Evolutionary conservation across 768 basidiomycete genomes (phyloP), one percentile per base, ranked within the genome.

Genomic region (Rhizopogon salebrosus): DNA sequence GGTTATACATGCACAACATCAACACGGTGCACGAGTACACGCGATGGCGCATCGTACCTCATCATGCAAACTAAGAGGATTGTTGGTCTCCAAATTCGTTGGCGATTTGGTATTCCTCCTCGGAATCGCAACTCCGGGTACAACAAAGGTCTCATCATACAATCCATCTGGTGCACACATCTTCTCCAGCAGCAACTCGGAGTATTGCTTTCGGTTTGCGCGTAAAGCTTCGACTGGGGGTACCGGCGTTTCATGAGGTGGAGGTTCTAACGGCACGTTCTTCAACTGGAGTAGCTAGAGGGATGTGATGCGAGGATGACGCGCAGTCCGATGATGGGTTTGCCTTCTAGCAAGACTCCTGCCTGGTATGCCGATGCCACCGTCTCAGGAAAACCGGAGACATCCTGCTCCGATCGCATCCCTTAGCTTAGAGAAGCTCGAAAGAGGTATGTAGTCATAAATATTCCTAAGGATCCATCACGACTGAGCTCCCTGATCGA

Each of bases 301-400:
- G 59, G 46, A 43, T 35, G 41, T 41, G 58, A 63, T 54, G 55
- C 64, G 48, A 69, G 57, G 40, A 10, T 61, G 41, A 64, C 37
- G 53, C 56, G 53, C 53, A 50, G 49, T 51, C 45, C 9, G 48
- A 55, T 52, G 43, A 54, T 55, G 6, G 16, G n/a, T 40, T 68
- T 41, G 54, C 90, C 85, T 92, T 93, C 91, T 91, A 93, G 82
- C 83, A 52, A 93, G 68, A 67, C 90, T 91, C 61, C 91, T 75
- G n/a, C 91, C 91, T 52, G 80, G 68, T 7, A 87, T 72, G 43
- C 78, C 82, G 31, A 74, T 64, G 3, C 69, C 63, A 51, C 67
- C 70, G 51, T 75, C 69, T 4, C n/a, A n/a, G n/a, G 71, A 64
- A 23, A 70, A 61, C 46, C 67, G 63, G 57, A 92, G 65, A 14